Evolutionary conservation across 108 stramenopile genomes (phyloP), one percentile per base, ranked within the genome.

Genomic region (Mayamaea pseudoterrestris): DNA sequence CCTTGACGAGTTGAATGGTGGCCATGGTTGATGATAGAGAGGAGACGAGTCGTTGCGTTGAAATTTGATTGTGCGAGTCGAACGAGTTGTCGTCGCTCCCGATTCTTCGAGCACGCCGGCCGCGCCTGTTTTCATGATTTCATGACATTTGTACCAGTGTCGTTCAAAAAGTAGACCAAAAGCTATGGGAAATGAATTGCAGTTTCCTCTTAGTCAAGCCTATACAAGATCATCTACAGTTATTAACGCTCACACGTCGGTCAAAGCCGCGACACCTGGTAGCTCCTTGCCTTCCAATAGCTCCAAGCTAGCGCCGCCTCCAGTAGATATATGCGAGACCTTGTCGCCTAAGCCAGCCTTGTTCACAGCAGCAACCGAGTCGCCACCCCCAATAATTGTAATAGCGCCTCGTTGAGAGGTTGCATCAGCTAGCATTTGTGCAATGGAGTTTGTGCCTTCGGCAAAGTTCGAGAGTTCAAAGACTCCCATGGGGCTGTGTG

Each of bases 241-340:
- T n/a, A n/a, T n/a, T n/a, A n/a, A n/a, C n/a, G n/a, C n/a, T 67
- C 64, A 90, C 3, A 71, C 89, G 49, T 90, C 89, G 26, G 80
- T 66, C 63, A 92, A 57, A 22, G 90, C 84, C 41, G 82, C 85
- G 44, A 92, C 84, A 20, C 90, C 90, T 13, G 95, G 97, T 28
- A 99, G 81, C 23, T 67, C 83, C 73, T 97, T 97, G 37, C 98
- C 98, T 67, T 97, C 98, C 24, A 99, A 73, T 9, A 99, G 74
- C 58, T 97, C 98, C 30, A 99, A 63, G 46, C 79, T 82, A 18
- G 98, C 98, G 35, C 98, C 98, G 32, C 93, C 93, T n/a, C 93
- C 90, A 17, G 93, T 92, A 40, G 85, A 89, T 41, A 97, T 93
- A 57, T 96, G 95, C 36, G 78, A 88, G 27, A 99, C 91, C 53